These are phyloP conservation scores for Sugiyamaella sp. DNA, from an alignment of 1,139 yeast species.

Conservation along the genomic window DNA sequence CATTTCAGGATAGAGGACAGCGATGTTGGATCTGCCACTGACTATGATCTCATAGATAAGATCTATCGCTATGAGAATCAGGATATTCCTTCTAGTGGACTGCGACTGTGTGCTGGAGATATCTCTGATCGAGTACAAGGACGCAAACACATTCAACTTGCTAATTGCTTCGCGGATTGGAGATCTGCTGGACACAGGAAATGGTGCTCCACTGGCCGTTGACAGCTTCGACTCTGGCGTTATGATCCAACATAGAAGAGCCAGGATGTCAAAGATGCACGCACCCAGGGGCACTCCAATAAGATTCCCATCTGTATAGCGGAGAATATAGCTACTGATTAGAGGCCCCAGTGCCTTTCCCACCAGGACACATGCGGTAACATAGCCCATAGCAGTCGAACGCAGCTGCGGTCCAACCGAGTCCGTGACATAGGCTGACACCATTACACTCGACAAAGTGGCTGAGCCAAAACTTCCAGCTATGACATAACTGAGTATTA, in stretches of 20 bases:
- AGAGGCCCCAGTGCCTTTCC: slow-evolving; percentile 32
- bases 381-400: slow-evolving; percentile 30
- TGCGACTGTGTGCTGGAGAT: slow-evolving; percentile 21
- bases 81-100: slow-evolving; percentile 22
- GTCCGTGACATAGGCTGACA: slow-evolving; percentile 29
- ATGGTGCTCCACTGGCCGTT: background rate
- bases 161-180: background rate
- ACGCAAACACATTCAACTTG: slow-evolving; percentile 24
- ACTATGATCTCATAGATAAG: slow-evolving; percentile 30
- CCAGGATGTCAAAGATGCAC: slow-evolving; percentile 18
- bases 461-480: slow-evolving; percentile 30
- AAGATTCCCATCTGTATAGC: slow-evolving; percentile 20
- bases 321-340: slow-evolving; percentile 23
- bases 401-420: slow-evolving; percentile 27
- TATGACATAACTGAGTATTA: slow-evolving; percentile 23
- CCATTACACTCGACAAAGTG: slow-evolving; percentile 26
- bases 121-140: slow-evolving; percentile 22
- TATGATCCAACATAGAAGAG: slow-evolving; percentile 14
- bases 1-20: slow-evolving; percentile 31
- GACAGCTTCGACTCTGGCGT: slow-evolving; percentile 27
- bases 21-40: slow-evolving; percentile 31
- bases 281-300: slow-evolving; percentile 20
- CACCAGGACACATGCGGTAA: slow-evolving; percentile 28
- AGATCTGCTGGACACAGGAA: background rate
- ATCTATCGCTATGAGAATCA: slow-evolving; percentile 27